Base-by-base conservation (phyloP, 306 rosid species). In the Oemleria cerasiformis region DNA sequence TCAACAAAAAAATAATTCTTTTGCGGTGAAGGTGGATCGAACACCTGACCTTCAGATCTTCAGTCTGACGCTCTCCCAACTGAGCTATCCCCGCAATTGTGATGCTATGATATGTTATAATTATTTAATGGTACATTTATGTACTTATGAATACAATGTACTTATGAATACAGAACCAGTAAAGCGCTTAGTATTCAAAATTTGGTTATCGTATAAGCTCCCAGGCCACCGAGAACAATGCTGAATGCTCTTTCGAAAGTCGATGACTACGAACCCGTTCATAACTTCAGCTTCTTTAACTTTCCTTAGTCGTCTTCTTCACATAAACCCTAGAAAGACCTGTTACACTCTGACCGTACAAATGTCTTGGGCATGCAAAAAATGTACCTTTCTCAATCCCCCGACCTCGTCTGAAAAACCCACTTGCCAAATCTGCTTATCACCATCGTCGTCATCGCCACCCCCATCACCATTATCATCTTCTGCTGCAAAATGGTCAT, bases 351-450 rank as follows among this genome's bases (percentile, higher is more conserved):
- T 30, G 8, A 23, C 41, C 61, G 10, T 72, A 49, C 20, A 71
- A 74, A 92, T 89, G 96, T 67, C 86, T 59, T 92, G 98, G 98
- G 48, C 84, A 4, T 92, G 98, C 87, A 74, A 80, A 39, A 84
- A 61, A 43, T 93, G 98, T 88, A 93, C 98, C 56, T 90, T 90
- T 67, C 38, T 84, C 69, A 93, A 93, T 43, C 79, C 96, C 38
- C 82, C 90, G 1, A 75, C 96, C 23, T 77, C 94, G 2, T 83
- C 89, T 3, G 85, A 86, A 66, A 77, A 60, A 23, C 67, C 84
- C 62, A n/a, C 85, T 23, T 93, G 98, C 79, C 75, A 84, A 87
- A 84, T 87, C 77, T 93, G 98, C 69, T 65, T 77, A 0, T 75
- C 88, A 0, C 68, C 92, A 2, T 49, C 89, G 0, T 42, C 86